Base-by-base conservation (phyloP, 495 filamentous ascomycete genomes). In the Aspergillus diversus region DNA sequence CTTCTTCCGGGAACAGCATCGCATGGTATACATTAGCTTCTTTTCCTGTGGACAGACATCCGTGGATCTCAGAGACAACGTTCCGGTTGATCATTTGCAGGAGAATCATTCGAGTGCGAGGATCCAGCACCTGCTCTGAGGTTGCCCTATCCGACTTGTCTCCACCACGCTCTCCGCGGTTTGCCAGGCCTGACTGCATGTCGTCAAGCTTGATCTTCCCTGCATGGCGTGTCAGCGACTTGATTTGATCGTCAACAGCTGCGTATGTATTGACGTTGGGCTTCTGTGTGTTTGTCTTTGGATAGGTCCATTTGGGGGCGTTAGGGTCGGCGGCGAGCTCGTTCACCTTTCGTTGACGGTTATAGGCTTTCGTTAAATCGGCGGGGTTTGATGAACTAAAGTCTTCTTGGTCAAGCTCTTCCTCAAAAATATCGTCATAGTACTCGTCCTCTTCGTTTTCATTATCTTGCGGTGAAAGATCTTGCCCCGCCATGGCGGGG, bases 11-110 rank as follows among this genome's bases (percentile, higher is more conserved):
- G 9, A 76, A 68, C 1, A 84, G 84, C 48, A 92, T 72, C 2
- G 91, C 89, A 63, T 93, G 89, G 77, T 98, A 99, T 21, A 99
- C 95, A 65, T 99, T 98, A 50, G 95, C 95, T 75, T 99, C 95
- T 72, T 99, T 99, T 50, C 95, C 95, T 0, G 95, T 97, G 47
- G 91, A 95, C 64, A 99, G 79, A 73, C 93, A 93, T 9, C 95
- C 95, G 70, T 98, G 90, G 37, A 97, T 86, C 71, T 92, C 91
- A 17, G 91, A 86, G 15, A 97, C 83, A 53, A 93, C 75, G 27
- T 87, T 86, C 4, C 90, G 84, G 71, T 97, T 97, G 77, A 98
- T 94, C 84, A 98, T 89, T 77, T 97, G 91, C 61, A 97, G 80
- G 42, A 99, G 80, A 52, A 98, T 94, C 92, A 97, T 96, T 57